These are phyloP conservation scores for Millerozyma miso DNA, from an alignment of 805 yeast species.

Conservation along the genomic window DNA sequence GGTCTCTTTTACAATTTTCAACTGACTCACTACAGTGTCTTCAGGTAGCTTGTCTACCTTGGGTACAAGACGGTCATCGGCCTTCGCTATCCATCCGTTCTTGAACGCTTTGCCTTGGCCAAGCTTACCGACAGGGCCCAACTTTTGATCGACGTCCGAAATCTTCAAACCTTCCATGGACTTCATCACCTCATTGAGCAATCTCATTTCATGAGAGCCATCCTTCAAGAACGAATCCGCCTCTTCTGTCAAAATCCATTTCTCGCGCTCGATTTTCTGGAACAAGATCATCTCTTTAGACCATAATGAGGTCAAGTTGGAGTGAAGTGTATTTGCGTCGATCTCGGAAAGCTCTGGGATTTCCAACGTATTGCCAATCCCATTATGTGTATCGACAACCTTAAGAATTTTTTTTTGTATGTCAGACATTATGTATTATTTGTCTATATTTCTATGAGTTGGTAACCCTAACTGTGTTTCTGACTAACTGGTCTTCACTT, in stretches of 20 bases:
- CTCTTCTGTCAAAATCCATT: slow-evolving; percentile 73
- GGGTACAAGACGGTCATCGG: slow-evolving; percentile 72
- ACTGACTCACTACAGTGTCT: slow-evolving; percentile 64
- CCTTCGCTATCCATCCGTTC: slow-evolving; percentile 92
- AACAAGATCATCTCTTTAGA: slow-evolving; percentile 79
- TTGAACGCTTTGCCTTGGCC: slow-evolving; percentile 98
- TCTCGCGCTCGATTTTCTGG: slow-evolving; percentile 68
- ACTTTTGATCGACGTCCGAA: slow-evolving; percentile 62
- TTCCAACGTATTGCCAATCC: slow-evolving; percentile 64
- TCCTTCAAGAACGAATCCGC: slow-evolving; percentile 71
- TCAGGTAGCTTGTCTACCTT: slow-evolving; percentile 53
- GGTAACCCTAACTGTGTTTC: not conserved
- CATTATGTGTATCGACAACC: slow-evolving; percentile 51
- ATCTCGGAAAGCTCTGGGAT: slow-evolving; percentile 56
- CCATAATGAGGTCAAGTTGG: slow-evolving; percentile 82
- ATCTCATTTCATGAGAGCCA: slow-evolving; percentile 89
- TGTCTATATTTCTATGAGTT: not conserved
- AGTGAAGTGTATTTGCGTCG: slow-evolving; percentile 61
- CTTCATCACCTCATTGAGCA: slow-evolving; percentile 68
- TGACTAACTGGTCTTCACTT: not conserved
- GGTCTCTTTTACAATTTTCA: slow-evolving; percentile 51
- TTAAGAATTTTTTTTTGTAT: slow-evolving; percentile 61
- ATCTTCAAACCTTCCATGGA: slow-evolving; percentile 78
- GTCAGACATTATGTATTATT: slow-evolving; percentile 50
- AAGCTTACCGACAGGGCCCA: slow-evolving; percentile 81